A percentile compares a stretch with the other conserved stretches of the same genome.
phyloP scores from a whole-genome alignment of 2,329 filamentous ascomycete species.

The Hymenoscyphus linearis region DNA sequence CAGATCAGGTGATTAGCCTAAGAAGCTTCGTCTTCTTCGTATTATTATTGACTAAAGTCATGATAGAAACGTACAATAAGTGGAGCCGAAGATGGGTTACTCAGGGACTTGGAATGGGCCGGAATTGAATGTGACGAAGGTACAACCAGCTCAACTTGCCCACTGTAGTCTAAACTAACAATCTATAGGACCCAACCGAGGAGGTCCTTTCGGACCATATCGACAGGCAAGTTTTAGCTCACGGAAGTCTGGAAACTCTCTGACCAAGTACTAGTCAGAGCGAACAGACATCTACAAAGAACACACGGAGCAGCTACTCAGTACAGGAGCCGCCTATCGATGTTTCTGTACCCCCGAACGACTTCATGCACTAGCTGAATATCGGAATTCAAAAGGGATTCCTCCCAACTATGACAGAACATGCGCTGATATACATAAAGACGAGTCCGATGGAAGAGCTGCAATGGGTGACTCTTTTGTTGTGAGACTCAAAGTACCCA shows the following conservation, averaged over 20 bases:
- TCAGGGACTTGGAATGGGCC: constrained; percentile 80
- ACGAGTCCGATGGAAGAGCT: constrained; percentile 68
- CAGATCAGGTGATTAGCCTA: constrained; percentile 63
- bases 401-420: constrained; percentile 63
- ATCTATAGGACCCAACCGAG: constrained; percentile 65
- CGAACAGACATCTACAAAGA: constrained; percentile 66
- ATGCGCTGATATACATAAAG: constrained; percentile 61
- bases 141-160: constrained; percentile 29
- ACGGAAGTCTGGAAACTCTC: constrained; percentile 3
- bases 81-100: constrained; percentile 73
- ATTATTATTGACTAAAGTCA: constrained; percentile 12
- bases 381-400: constrained; percentile 53
- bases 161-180: not conserved
- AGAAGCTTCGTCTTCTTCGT: not conserved
- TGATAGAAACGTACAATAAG: constrained; percentile 72
- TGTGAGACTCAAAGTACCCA: constrained; percentile 66
- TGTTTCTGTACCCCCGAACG: constrained; percentile 83
- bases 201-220: constrained; percentile 80
- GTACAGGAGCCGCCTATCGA: constrained; percentile 73
- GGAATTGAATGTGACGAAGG: constrained; percentile 92
- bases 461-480: constrained; percentile 66
- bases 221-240: constrained; percentile 54
- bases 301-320: constrained; percentile 64
- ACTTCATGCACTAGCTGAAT: constrained; percentile 60
- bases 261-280: constrained; percentile 58